phyloP scores from a whole-genome alignment of 2,329 filamentous ascomycete species.

The Pseudonectria foliicola region DNA sequence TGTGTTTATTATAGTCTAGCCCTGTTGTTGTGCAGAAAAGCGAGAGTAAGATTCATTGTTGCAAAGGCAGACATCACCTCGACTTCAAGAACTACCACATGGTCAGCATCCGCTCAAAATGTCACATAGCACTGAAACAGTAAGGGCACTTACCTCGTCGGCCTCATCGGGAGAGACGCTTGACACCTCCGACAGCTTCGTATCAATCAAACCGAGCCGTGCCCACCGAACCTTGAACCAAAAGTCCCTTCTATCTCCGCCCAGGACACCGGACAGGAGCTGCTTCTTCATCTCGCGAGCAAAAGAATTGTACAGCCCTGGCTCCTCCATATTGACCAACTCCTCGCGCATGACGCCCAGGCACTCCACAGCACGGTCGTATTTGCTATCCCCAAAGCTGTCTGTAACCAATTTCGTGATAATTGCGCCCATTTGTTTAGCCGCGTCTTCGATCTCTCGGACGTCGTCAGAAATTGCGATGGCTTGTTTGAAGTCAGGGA shows the following conservation, averaged over 20 bases:
- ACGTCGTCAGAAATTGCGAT: slow-evolving; percentile 55
- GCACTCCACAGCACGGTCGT: slow-evolving; percentile 67
- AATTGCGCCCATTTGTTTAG: slow-evolving; percentile 67
- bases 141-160: slow-evolving; percentile 40
- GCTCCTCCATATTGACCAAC: slow-evolving; percentile 67
- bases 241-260: slow-evolving; percentile 72
- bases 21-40: too few species aligned
- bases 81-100: slow-evolving; percentile 30
- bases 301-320: slow-evolving; percentile 69
- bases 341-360: slow-evolving; percentile 73
- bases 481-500: slow-evolving; percentile 85
- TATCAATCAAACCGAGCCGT: slow-evolving; percentile 66
- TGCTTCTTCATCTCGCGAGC: slow-evolving; percentile 64
- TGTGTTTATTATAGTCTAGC: too few species aligned
- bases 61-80: slow-evolving; percentile 18
- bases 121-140: too few species aligned
- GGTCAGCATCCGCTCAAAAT: slow-evolving; percentile 16
- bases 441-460: slow-evolving; percentile 56
- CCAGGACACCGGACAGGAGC: slow-evolving; percentile 60
- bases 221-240: slow-evolving; percentile 67
- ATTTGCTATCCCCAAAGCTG: slow-evolving; percentile 69
- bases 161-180: slow-evolving; percentile 64
- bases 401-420: slow-evolving; percentile 61
- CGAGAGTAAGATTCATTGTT: too few species aligned
- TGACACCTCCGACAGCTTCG: slow-evolving; percentile 54